Evolutionary conservation across 805 yeast species (phyloP).

Genomic region (Diddensiella santjacobensis): DNA sequence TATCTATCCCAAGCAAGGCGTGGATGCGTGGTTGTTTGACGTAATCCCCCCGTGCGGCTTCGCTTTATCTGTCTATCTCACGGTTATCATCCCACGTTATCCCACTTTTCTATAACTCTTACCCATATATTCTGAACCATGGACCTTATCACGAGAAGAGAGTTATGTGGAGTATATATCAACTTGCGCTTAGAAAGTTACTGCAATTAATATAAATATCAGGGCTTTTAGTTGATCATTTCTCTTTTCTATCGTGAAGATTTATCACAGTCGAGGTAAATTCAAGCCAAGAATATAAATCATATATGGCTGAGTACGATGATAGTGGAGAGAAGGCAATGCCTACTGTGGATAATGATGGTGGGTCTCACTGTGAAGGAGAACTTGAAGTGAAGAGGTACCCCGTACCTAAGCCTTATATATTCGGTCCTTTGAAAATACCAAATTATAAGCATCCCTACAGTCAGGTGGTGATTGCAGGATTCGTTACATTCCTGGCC

Average conservation of each 20-base stretch:
- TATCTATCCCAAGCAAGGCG: neutral
- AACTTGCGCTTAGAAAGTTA: no score
- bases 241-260: no score
- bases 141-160: neutral
- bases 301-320: no score
- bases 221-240: no score
- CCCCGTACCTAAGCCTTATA: constrained; percentile 2
- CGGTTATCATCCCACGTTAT: neutral
- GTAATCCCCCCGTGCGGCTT: neutral
- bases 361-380: neutral
- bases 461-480: constrained; percentile 20
- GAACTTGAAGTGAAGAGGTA: neutral
- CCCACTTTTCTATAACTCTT: neutral
- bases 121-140: no score
- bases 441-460: constrained; percentile 10
- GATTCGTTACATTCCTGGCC: constrained; percentile 19
- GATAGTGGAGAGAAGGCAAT: neutral
- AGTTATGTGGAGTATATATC: no score
- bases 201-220: no score
- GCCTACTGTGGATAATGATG: neutral
- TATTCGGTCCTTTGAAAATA: constrained; percentile 8
- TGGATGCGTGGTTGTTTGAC: no score
- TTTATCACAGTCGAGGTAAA: no score
- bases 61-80: neutral
- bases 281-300: no score